Evolutionary conservation across 768 basidiomycete genomes (phyloP), one percentile per base, ranked within the genome.

Genomic region (Boletus rubescentipes): DNA sequence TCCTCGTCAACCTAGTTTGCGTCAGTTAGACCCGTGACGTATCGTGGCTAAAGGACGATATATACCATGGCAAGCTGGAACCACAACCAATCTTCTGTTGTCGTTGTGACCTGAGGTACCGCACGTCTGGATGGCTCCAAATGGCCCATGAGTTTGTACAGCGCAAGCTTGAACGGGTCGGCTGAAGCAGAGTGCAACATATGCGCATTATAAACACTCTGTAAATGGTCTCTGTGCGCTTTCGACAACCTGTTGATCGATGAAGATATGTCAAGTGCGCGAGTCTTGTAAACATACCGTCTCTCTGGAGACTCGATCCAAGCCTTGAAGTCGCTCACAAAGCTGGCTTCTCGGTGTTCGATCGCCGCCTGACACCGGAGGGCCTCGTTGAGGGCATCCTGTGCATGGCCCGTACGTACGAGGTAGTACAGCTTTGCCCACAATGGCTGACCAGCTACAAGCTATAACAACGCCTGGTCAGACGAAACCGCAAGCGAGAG

Each of bases 61-160:
- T 35, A 14, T 44, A 85, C 90, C 83, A 98, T 89, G 1, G 87
- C 80, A 14, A 98, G 79, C 73, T 99, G 95, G 77, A 95, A 87
- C 96, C 96, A 99, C 34, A 98, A 76, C 96, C 96, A 99, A 70
- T 99, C 97, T 68, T 98, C 97, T 2, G 92, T 94, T 1, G 94
- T 95, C 10, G 82, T 81, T 0, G 94, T 98, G 5, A 98, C 93
- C 37, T 86, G 83, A 6, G 85, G 81, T 3, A 95, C 86, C 62
- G 83, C 88, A 44, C 93, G 80, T 51, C 90, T 79, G 5, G 81
- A 72, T 2, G 93, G 84, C 61, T 99, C 97, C 48, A 96, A 81
- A 62, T 90, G 90, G 40, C 93, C 96, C 78, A 98, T 89, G 34
- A 99, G 76, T 70, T 97, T 98, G 78, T 97, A 98, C 31, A 99